Evolutionary conservation across 805 yeast genomes (phyloP).

Genomic region (Teunomyces barrocoloradensis): DNA sequence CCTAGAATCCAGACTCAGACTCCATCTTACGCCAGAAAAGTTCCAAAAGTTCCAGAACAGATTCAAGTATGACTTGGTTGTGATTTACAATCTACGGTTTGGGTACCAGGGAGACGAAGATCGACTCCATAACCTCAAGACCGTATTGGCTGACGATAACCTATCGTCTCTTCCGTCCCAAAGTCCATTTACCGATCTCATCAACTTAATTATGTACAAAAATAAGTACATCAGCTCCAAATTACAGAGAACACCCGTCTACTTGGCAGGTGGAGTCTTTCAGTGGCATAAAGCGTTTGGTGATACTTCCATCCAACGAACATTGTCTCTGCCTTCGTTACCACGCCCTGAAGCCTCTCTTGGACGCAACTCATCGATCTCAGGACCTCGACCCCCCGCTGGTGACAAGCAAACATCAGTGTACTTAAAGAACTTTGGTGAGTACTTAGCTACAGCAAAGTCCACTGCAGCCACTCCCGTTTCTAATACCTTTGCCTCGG

Average conservation of each 20-base stretch:
- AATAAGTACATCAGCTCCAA: constrained; percentile 33
- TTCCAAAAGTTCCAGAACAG: constrained; percentile 52
- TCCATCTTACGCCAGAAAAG: constrained; percentile 57
- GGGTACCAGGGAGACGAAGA: constrained; percentile 22
- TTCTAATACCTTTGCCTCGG: constrained; percentile 9
- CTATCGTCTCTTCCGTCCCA: constrained; percentile 39
- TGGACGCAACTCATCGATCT: neutral
- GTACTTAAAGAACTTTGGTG: constrained; percentile 30
- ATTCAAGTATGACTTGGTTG: constrained; percentile 56
- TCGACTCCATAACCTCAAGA: constrained; percentile 35
- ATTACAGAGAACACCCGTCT: constrained; percentile 30
- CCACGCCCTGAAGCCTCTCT: constrained; percentile 2
- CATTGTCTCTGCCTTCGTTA: neutral
- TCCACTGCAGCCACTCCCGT: constrained; percentile 15
- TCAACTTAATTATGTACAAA: constrained; percentile 28
- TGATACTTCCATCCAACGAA: constrained; percentile 11
- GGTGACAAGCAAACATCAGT: constrained; percentile 13
- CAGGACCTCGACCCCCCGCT: neutral
- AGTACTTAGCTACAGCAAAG: constrained; percentile 26
- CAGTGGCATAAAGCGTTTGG: constrained; percentile 34
- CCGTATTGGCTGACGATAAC: constrained; percentile 33
- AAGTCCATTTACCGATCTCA: constrained; percentile 58
- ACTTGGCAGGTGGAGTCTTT: constrained; percentile 37
- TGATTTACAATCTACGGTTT: constrained; percentile 57
- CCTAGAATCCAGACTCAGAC: constrained; percentile 58